Conservation (phyloP, 1,284 basidiomycete genomes). For the Sporisorium graminicola region DNA sequence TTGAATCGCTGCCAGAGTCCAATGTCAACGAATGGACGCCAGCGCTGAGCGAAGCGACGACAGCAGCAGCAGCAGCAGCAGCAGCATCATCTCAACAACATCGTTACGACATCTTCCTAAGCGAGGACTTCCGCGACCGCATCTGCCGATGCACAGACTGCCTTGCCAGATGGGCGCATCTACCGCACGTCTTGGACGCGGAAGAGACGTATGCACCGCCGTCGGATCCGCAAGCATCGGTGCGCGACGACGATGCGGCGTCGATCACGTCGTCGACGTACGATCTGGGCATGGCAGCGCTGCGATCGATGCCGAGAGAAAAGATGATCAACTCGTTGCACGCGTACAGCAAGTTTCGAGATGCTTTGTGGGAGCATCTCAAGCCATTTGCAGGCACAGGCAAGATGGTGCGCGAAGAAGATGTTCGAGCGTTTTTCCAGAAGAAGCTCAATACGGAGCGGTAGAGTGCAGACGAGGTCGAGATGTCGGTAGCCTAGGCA, state of each 20-base stretch:
- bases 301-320: slow-evolving; percentile 68
- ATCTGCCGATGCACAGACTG: slow-evolving; percentile 69
- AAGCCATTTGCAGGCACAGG: slow-evolving; percentile 69
- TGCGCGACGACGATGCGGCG: slow-evolving; percentile 53
- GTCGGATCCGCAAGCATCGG: slow-evolving; percentile 39
- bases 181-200: slow-evolving; percentile 69
- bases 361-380: slow-evolving; percentile 69
- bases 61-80: too few species aligned
- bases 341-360: slow-evolving; percentile 68
- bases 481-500: neutral
- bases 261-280: slow-evolving; percentile 65
- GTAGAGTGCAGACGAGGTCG: slow-evolving; percentile 4
- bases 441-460: slow-evolving; percentile 44
- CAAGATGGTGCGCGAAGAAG: slow-evolving; percentile 67
- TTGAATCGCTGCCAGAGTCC: slow-evolving; percentile 20
- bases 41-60: slow-evolving; percentile 20
- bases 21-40: slow-evolving; percentile 41
- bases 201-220: slow-evolving; percentile 70
- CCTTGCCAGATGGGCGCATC: slow-evolving; percentile 34
- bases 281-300: slow-evolving; percentile 70
- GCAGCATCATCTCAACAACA: too few species aligned
- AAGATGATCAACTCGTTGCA: slow-evolving; percentile 70
- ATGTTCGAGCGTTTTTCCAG: slow-evolving; percentile 69
- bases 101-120: slow-evolving; percentile 64
- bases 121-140: slow-evolving; percentile 66